These are phyloP conservation scores for Usnea hakonensis DNA, from an alignment of 495 filamentous ascomycete genomes.

Conservation along the genomic window DNA sequence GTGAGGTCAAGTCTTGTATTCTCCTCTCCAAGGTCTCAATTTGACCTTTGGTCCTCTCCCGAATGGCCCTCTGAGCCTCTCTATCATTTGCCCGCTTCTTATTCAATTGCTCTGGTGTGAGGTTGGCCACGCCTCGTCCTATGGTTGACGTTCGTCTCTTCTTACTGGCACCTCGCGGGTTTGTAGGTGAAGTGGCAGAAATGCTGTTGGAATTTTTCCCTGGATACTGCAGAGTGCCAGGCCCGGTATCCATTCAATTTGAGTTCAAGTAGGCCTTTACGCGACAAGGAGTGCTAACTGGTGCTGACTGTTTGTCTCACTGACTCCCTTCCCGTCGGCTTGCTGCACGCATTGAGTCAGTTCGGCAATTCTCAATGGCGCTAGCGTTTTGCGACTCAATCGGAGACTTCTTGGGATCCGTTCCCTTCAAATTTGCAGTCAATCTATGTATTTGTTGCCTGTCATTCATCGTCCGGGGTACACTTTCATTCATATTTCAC, in stretches of 20 bases:
- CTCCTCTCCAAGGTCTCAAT: constrained; percentile 69
- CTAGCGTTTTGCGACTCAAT: neutral
- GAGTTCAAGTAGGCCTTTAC: constrained; percentile 6
- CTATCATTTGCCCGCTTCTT: constrained; percentile 85
- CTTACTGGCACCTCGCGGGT: constrained; percentile 31
- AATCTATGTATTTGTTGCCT: too few species aligned
- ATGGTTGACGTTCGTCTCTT: constrained; percentile 44
- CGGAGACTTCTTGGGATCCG: neutral
- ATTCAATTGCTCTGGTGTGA: constrained; percentile 63
- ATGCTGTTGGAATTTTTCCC: constrained; percentile 7
- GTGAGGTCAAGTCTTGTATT: constrained; percentile 61
- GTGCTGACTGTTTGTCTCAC: constrained; percentile 9
- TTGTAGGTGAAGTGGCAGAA: constrained; percentile 12
- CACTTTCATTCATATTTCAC: neutral
- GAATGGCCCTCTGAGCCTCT: constrained; percentile 79
- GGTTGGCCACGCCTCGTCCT: constrained; percentile 63
- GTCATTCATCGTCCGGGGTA: too few species aligned
- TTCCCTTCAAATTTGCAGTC: too few species aligned
- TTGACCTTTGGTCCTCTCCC: constrained; percentile 71
- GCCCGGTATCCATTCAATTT: constrained; percentile 17
- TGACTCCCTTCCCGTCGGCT: constrained; percentile 4
- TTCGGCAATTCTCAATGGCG: neutral
- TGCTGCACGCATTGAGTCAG: constrained; percentile 17
- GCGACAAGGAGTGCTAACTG: constrained; percentile 2
- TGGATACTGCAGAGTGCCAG: constrained; percentile 12